Base-by-base conservation (phyloP, 148 eudicot genomes). In the Vaccinium myrtillus region DNA sequence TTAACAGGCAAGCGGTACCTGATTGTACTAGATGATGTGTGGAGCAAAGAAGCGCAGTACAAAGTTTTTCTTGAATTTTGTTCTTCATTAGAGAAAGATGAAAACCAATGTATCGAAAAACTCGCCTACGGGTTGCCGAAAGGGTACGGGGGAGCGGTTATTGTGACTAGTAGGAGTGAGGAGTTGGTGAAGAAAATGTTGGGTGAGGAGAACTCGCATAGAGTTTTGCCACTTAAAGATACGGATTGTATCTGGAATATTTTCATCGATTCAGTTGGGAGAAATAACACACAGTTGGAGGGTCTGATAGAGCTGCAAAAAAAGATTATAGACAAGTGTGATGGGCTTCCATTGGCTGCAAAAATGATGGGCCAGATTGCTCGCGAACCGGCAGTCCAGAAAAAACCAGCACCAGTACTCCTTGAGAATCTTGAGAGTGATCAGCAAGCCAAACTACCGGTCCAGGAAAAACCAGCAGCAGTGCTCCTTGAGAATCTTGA, bases 11-110 rank as follows among this genome's bases (percentile, higher is more conserved):
- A 82, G 58, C 84, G 81, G 74, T 88, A 88, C 50, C 59, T 88
- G 7, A 65, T 88, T 71, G 87, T 88, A 21, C 85, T 88, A n/a
- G 90, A 88, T 43, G 88, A 88, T 79, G 87, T 86, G 13, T 81
- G 83, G 39, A 4, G 5, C 23, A 6, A 12, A 0, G 71, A 86
- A 21, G 55, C 49, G 0, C 4, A 13, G 12, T 46, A 59, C 36
- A 8, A 32, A 23, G 30, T 27, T 27, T 27, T 27, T 27, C 30
- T 27, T 27, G 19, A 27, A 10, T 65, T 67, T 13, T 67, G 50
- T 25, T 74, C 78, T 9, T 27, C 10, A 7, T 74, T 76, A 32
- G 50, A 46, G 43, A 27, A 10, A 11, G 84, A 86, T 10, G 86
- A 74, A 14, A 65, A 79, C 1, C 25, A 67, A 67, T 63, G 50